phyloP scores from a whole-genome alignment of 345 rosid species.

The Eucalyptus curtisii region DNA sequence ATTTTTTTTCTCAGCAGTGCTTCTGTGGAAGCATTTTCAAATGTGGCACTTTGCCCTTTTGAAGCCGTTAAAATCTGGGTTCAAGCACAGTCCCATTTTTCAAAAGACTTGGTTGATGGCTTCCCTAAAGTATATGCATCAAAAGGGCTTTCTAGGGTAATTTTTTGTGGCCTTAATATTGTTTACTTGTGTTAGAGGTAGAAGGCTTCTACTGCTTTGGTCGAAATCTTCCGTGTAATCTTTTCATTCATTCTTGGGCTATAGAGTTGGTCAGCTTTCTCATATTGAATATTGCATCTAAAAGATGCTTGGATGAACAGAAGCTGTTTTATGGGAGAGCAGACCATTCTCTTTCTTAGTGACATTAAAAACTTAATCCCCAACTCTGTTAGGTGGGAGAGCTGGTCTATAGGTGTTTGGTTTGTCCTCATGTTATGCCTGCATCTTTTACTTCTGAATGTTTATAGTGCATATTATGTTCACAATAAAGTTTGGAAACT shows the following conservation, averaged over 20 bases:
- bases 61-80: conserved; percentile 54
- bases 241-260: background rate
- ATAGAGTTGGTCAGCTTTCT: background rate
- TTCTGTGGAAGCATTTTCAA: conserved; percentile 57
- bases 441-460: background rate
- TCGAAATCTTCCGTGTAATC: conserved; percentile 25
- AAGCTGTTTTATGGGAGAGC: background rate
- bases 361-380: background rate
- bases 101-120: conserved; percentile 49
- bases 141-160: conserved; percentile 48
- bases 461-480: background rate
- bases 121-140: conserved; percentile 36
- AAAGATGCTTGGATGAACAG: background rate
- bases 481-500: background rate
- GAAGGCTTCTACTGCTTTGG: conserved; percentile 19
- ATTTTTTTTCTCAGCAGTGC: conserved; percentile 51
- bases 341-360: background rate
- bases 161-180: background rate
- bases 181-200: background rate
- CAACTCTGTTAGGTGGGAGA: background rate
- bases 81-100: conserved; percentile 45
- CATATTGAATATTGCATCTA: background rate
- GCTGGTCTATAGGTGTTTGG: background rate
- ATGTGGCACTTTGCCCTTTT: background rate
- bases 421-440: background rate